Conservation (phyloP, 2,329 filamentous ascomycete species). For the Pseudomassariella vexata region DNA sequence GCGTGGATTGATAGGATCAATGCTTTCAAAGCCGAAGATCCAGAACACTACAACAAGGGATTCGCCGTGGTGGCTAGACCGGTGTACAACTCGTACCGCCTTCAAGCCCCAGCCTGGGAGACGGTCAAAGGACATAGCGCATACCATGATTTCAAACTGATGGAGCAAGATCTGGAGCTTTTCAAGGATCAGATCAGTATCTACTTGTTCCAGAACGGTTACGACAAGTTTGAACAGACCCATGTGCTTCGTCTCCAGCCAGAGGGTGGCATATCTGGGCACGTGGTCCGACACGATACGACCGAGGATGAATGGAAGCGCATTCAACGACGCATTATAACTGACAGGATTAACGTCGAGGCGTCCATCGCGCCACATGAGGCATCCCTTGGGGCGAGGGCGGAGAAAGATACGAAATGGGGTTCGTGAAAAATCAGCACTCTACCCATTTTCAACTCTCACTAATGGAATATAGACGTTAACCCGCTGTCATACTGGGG, state of each 20-base stretch:
- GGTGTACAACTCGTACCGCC: slow-evolving; percentile 1
- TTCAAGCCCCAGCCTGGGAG: not conserved
- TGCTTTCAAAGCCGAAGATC: not conserved
- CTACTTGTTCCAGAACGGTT: not conserved
- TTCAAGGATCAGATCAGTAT: slow-evolving; percentile 1
- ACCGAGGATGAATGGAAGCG: slow-evolving; percentile 18
- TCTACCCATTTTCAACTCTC: too few species aligned
- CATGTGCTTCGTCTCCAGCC: slow-evolving; percentile 11
- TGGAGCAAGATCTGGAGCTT: not conserved
- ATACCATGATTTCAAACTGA: not conserved
- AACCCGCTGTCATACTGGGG: slow-evolving; percentile 4
- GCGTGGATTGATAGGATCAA: not conserved
- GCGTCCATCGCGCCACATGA: too few species aligned
- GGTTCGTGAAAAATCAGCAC: too few species aligned
- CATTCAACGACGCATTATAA: slow-evolving; percentile 19
- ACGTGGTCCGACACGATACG: slow-evolving; percentile 16
- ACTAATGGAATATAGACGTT: slow-evolving; percentile 8
- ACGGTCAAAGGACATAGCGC: too few species aligned
- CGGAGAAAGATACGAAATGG: slow-evolving; percentile 11
- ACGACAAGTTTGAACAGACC: not conserved
- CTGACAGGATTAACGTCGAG: slow-evolving; percentile 13
- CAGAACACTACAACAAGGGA: not conserved
- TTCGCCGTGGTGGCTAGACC: slow-evolving; percentile 1
- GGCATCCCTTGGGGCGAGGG: too few species aligned
- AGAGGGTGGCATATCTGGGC: slow-evolving; percentile 4